phyloP scores from a whole-genome alignment of 257 asterid species.

The Dorcoceras hygrometricum region DNA sequence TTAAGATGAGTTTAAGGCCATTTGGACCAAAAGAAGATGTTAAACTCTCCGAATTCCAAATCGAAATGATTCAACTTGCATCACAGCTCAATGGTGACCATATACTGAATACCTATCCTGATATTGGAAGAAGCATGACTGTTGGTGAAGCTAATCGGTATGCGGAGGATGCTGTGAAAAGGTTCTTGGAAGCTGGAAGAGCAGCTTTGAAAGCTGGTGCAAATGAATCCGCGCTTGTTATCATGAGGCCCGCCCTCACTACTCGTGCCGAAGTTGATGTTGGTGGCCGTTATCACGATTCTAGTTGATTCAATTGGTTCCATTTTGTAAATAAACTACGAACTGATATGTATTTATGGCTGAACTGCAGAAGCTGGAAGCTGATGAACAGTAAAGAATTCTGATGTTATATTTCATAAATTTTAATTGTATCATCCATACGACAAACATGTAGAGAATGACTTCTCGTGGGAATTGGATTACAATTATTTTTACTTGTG shows the following conservation, averaged over 20 bases:
- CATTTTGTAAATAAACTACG: constrained; percentile 16
- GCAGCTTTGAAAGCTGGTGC: constrained; percentile 92
- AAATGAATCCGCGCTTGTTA: constrained; percentile 75
- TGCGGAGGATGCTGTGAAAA: constrained; percentile 75
- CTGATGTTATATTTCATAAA: neutral
- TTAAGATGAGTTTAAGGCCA: constrained; percentile 50
- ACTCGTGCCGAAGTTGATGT: constrained; percentile 45
- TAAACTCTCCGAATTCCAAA: constrained; percentile 71
- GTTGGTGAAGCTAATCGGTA: constrained; percentile 64
- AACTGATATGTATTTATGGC: neutral
- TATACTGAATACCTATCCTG: constrained; percentile 70
- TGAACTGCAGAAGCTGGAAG: neutral
- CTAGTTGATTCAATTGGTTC: constrained; percentile 30
- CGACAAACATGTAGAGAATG: neutral
- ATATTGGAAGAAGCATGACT: constrained; percentile 67
- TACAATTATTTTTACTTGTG: too few species aligned
- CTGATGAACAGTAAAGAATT: neutral
- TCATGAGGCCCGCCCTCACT: constrained; percentile 83
- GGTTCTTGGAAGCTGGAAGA: constrained; percentile 91
- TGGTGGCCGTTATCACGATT: constrained; percentile 21
- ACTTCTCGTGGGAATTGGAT: neutral
- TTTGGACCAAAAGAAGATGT: constrained; percentile 71
- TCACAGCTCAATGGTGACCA: constrained; percentile 91
- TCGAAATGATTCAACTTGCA: constrained; percentile 89
- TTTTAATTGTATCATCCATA: neutral